Evolutionary conservation across 1,139 yeast species (phyloP).

Genomic region (Eremothecium coryli): DNA sequence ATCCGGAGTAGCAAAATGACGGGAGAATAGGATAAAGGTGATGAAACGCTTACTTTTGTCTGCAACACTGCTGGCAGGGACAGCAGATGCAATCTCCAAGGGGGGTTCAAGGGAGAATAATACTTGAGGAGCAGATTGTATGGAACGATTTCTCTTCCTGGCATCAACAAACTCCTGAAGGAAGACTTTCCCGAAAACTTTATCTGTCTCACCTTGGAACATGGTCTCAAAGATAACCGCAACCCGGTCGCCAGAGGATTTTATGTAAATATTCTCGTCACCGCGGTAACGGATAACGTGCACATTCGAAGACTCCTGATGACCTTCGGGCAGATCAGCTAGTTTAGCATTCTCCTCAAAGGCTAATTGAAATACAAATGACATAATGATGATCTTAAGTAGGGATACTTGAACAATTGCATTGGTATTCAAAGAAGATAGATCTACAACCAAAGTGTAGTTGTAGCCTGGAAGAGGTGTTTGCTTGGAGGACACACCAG

Average conservation of each 20-base stretch:
- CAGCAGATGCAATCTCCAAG: slow-evolving; percentile 48
- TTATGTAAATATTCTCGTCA: slow-evolving; percentile 81
- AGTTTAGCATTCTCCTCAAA: slow-evolving; percentile 69
- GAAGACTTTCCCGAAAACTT: slow-evolving; percentile 88
- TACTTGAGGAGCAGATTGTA: slow-evolving; percentile 98
- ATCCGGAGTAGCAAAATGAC: slow-evolving; percentile 37
- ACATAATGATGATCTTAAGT: slow-evolving; percentile 77
- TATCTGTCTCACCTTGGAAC: slow-evolving; percentile 95
- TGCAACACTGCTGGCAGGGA: slow-evolving; percentile 20
- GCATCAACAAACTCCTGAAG: slow-evolving; percentile 97
- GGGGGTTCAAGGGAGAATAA: slow-evolving; percentile 94
- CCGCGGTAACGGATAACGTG: slow-evolving; percentile 83
- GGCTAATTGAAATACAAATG: slow-evolving; percentile 88
- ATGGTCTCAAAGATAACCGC: slow-evolving; percentile 92
- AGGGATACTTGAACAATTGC: slow-evolving; percentile 54
- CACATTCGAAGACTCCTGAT: slow-evolving; percentile 47
- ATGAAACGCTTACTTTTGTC: slow-evolving; percentile 61
- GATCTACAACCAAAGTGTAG: slow-evolving; percentile 64
- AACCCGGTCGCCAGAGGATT: slow-evolving; percentile 91
- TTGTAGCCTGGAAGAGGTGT: slow-evolving; percentile 71
- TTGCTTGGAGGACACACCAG: slow-evolving; percentile 18
- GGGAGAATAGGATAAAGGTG: slow-evolving; percentile 63
- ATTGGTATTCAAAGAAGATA: slow-evolving; percentile 35
- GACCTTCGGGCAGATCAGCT: slow-evolving; percentile 42
- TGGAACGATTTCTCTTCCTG: slow-evolving; percentile 83